Evolutionary conservation across 306 rosid genomes (phyloP).

Genomic region (Trifolium fragiferum): DNA sequence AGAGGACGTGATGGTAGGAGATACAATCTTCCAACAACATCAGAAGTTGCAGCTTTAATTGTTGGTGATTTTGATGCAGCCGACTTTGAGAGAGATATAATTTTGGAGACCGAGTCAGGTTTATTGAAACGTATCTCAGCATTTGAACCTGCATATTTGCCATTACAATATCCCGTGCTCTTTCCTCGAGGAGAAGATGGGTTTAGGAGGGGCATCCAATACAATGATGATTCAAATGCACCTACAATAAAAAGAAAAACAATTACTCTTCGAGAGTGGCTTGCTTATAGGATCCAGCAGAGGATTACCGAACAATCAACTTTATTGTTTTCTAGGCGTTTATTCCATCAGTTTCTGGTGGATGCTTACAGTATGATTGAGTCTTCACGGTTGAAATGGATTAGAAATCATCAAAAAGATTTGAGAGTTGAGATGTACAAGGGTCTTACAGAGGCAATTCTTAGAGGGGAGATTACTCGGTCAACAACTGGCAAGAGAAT

Average conservation of each 20-base stretch:
- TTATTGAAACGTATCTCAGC: neutral
- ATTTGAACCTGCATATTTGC: neutral
- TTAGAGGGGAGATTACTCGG: neutral
- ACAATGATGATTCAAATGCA: neutral
- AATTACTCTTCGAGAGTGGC: neutral
- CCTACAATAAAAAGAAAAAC: neutral
- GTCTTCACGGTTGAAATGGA: neutral
- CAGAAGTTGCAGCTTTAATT: neutral
- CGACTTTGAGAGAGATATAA: neutral
- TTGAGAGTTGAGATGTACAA: neutral
- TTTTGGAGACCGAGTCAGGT: neutral
- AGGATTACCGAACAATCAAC: neutral
- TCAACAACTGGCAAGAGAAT: neutral
- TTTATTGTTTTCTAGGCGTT: neutral
- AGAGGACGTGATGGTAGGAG: neutral
- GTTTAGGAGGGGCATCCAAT: neutral
- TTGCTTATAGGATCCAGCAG: neutral
- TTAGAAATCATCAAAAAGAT: neutral
- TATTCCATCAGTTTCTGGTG: neutral
- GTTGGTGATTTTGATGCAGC: neutral
- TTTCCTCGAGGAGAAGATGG: neutral
- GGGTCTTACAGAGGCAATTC: neutral
- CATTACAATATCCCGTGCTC: neutral
- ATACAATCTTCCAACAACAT: neutral
- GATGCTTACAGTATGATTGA: neutral